Conservation (phyloP, 2,329 filamentous ascomycete species). For the Ophiostoma himal-ulmi region DNA sequence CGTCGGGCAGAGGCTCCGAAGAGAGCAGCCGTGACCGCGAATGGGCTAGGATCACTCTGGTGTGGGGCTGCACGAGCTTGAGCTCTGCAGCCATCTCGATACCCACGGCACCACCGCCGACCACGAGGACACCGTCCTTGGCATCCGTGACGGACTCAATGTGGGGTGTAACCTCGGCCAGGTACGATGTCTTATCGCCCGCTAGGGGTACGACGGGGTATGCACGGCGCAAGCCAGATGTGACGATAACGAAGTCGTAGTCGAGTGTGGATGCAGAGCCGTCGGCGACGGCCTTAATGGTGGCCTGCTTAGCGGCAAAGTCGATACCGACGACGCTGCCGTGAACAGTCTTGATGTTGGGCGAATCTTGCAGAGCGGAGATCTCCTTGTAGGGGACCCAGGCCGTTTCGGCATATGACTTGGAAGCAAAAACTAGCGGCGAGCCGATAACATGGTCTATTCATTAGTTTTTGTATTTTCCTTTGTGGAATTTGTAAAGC, state of each 20-base stretch:
- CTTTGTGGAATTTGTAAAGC: not conserved
- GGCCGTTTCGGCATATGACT: conserved; percentile 57
- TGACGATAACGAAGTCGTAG: conserved; percentile 73
- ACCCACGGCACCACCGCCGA: conserved; percentile 75
- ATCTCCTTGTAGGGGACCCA: conserved; percentile 67
- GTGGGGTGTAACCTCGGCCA: conserved; percentile 56
- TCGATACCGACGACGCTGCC: conserved; percentile 60
- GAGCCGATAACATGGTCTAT: conserved; percentile 70
- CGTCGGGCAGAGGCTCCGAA: conserved; percentile 64
- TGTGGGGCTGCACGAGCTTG: conserved; percentile 58
- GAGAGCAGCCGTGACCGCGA: conserved; percentile 65
- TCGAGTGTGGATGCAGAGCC: conserved; percentile 34
- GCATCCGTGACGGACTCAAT: conserved; percentile 50
- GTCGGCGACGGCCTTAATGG: conserved; percentile 42
- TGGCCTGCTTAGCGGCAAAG: conserved; percentile 52
- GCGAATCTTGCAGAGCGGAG: conserved; percentile 53
- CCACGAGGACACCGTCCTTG: conserved; percentile 57
- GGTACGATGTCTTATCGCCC: conserved; percentile 54
- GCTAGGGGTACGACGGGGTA: conserved; percentile 70
- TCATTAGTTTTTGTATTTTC: conserved; percentile 9
- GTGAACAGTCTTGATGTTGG: conserved; percentile 59
- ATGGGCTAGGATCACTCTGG: conserved; percentile 68
- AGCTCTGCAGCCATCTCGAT: conserved; percentile 78
- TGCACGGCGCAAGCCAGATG: conserved; percentile 61
- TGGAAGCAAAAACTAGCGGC: conserved; percentile 62